phyloP scores from a whole-genome alignment of 768 basidiomycete species.

The Pulveroboletus sp. region DNA sequence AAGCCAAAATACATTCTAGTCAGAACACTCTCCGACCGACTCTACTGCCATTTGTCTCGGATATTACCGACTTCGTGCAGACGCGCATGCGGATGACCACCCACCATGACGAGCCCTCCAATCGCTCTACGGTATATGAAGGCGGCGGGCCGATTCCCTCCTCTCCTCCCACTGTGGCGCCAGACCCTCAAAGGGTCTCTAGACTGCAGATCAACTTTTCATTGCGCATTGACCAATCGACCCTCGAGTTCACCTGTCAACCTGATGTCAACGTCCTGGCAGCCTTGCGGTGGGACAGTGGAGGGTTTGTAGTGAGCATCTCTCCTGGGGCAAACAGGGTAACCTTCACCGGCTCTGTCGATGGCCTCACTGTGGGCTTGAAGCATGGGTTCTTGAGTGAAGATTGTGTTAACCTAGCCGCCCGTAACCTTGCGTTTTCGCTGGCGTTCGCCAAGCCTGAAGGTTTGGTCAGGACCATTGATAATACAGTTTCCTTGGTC shows the following conservation, averaged over 20 bases:
- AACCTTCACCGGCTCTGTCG: conserved; percentile 73
- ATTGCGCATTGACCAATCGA: conserved; percentile 87
- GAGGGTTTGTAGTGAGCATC: conserved; percentile 80
- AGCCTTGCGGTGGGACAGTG: conserved; percentile 88
- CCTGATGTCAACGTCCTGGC: conserved; percentile 93
- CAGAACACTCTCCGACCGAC: conserved; percentile 79
- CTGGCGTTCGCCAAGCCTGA: conserved; percentile 59
- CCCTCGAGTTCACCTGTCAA: conserved; percentile 78
- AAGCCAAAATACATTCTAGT: conserved; percentile 85
- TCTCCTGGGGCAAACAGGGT: conserved; percentile 69
- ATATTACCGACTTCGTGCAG: conserved; percentile 68
- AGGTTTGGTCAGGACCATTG: conserved; percentile 29
- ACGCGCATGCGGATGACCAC: conserved; percentile 56
- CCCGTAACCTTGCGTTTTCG: conserved; percentile 77
- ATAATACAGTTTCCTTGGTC: conserved; percentile 63
- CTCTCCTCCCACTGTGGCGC: conserved; percentile 16
- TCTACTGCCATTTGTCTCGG: conserved; percentile 79
- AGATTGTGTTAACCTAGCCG: conserved; percentile 74
- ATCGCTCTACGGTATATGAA: conserved; percentile 11
- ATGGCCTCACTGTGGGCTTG: conserved; percentile 74
- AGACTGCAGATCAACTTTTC: conserved; percentile 77
- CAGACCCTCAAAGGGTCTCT: conserved; percentile 27
- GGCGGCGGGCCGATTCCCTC: conserved; percentile 2
- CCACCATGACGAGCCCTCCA: conserved; percentile 15
- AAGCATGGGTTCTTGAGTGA: conserved; percentile 84